A percentile compares a stretch with the other conserved stretches of the same genome.
These are phyloP conservation scores for Leonotis leonurus DNA, from an alignment of 257 asterid species.

Conservation along the genomic window DNA sequence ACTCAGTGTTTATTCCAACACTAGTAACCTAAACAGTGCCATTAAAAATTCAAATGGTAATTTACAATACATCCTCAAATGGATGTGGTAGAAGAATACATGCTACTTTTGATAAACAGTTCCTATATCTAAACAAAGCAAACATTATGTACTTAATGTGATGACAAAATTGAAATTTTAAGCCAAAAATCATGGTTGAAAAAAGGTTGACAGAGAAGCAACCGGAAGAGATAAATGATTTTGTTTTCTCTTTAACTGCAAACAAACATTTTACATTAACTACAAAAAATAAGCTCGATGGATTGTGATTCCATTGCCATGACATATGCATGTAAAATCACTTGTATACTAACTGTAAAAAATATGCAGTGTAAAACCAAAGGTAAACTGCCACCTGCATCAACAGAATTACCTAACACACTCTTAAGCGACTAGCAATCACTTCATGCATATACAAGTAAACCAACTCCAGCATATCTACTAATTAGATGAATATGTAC, in stretches of 20 bases:
- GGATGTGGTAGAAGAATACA: not conserved
- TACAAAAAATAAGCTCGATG: not conserved
- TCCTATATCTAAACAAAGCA: conserved; percentile 14
- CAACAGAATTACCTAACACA: not conserved
- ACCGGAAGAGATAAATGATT: not conserved
- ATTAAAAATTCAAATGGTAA: not conserved
- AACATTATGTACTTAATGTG: not conserved
- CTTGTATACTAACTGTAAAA: not conserved
- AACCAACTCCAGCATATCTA: not conserved
- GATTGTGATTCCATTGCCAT: not conserved
- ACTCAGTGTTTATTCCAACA: conserved; percentile 90
- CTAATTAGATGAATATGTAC: not conserved
- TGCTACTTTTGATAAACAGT: not conserved
- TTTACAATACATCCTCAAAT: not conserved
- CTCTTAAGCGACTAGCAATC: not conserved
- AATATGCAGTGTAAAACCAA: not conserved
- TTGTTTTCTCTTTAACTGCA: not conserved
- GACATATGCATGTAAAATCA: not conserved
- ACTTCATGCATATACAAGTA: not conserved
- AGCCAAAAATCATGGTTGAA: not conserved
- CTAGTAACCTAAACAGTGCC: conserved; percentile 54
- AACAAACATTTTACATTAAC: not conserved
- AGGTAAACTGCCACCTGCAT: not conserved
- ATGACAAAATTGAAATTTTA: not conserved
- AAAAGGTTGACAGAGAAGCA: not conserved